Conservation (phyloP, 2,329 filamentous ascomycete species). For the Thielaviopsis musarum region DNA sequence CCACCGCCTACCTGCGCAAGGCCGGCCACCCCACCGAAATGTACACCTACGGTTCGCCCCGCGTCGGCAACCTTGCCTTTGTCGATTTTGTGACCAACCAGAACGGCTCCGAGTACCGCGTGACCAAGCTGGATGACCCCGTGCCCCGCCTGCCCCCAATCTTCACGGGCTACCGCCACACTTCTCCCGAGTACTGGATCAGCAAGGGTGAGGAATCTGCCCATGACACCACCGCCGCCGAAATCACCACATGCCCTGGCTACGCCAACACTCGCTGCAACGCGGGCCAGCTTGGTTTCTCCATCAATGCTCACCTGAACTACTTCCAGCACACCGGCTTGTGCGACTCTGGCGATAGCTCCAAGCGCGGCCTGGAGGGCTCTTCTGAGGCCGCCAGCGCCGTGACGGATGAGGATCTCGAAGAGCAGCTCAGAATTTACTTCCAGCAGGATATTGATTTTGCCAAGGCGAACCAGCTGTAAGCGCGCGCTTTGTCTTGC, state of each 20-base stretch:
- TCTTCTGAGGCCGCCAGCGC: conserved; percentile 9
- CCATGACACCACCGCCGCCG: conserved; percentile 21
- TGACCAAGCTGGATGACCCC: conserved; percentile 51
- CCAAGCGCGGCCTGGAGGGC: conserved; percentile 1
- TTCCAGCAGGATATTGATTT: conserved; percentile 21
- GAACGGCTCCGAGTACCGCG: conserved; percentile 37
- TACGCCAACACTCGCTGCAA: conserved; percentile 32
- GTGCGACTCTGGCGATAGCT: conserved; percentile 18
- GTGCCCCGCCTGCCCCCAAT: conserved; percentile 50
- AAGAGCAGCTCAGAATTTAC: conserved; percentile 22
- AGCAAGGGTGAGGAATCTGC: conserved; percentile 20
- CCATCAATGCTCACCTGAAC: conserved; percentile 27
- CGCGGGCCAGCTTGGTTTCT: conserved; percentile 28
- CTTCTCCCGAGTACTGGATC: conserved; percentile 55
- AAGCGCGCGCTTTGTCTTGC: background rate
- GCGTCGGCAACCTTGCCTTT: conserved; percentile 41
- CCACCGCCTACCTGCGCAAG: conserved; percentile 36
- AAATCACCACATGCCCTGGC: conserved; percentile 32
- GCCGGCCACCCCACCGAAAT: conserved; percentile 27
- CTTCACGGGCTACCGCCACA: conserved; percentile 44
- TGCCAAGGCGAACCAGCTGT: conserved; percentile 12
- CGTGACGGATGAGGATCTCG: conserved; percentile 22
- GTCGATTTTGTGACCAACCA: conserved; percentile 36
- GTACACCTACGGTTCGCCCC: conserved; percentile 52
- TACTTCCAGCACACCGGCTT: conserved; percentile 30